Evolutionary conservation across 805 yeast species (phyloP), one percentile per base, ranked within the genome.

Genomic region (Hagleromyces aurorensis): DNA sequence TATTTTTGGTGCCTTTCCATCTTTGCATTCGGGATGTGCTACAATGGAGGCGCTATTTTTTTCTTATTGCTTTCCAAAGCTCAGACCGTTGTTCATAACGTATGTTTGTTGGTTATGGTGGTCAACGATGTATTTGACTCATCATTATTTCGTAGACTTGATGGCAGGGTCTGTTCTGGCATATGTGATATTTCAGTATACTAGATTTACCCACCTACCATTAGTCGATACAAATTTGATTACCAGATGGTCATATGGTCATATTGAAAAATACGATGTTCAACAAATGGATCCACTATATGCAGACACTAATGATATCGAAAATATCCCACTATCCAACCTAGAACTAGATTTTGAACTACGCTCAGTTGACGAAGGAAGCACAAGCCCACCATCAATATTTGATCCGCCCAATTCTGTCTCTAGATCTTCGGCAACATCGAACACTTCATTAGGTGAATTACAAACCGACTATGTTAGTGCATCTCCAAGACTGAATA

Each of bases 81-180:
- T 64, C 27, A 65, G 74, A 1, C 75, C 79, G 6, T 36, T 82
- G 5, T 82, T 85, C 67, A 67, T 78, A 52, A 58, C 66, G 12
- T 91, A 89, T 54, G 91, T 85, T n/a, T 61, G 75, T 40, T 85
- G 94, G 93, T 69, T 91, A 44, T 89, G 97, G 97, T 91, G 96
- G 94, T 72, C 91, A 29, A 91, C 97, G 10, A 89, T 89, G 98
- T 89, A 89, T 57, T 68, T 89, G 49, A 89, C 96, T 0, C 98
- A 89, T 59, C 98, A 89, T 60, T 89, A 89, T 56, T 91, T 91
- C 50, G 75, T 89, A 37, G 97, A 89, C 54, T 71, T 89, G 30
- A 83, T 84, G 48, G 89, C 84, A n/a, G 98, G 98, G 13, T 89
- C 96, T 2, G 69, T 75, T n/a, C 64, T 91, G 33, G 75, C 94